Conservation (phyloP, 2,329 filamentous ascomycete species). For the Monilinia aucupariae region DNA sequence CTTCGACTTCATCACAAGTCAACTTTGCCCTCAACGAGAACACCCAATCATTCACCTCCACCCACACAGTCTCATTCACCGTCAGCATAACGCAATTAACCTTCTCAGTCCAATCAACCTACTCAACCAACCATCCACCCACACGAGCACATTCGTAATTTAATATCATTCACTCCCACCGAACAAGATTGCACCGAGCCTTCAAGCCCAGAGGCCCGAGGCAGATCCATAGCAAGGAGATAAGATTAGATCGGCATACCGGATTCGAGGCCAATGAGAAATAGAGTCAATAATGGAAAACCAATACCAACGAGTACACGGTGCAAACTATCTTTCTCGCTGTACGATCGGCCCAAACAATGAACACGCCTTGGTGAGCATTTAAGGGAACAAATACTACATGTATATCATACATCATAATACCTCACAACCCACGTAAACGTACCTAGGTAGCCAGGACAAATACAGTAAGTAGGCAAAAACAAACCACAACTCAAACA, state of each 20-base stretch:
- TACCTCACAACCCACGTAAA: neutral
- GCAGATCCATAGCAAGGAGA: neutral
- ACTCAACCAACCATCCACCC: no score
- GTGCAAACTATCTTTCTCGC: neutral
- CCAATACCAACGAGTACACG: neutral
- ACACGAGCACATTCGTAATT: no score
- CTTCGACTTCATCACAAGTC: no score
- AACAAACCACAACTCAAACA: neutral
- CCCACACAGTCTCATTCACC: neutral
- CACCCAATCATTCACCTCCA: neutral
- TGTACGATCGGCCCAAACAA: neutral
- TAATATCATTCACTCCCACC: no score
- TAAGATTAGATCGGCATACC: neutral
- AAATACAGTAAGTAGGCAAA: neutral
- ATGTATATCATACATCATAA: neutral
- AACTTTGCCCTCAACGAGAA: no score
- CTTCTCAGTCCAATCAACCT: neutral
- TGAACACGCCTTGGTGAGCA: neutral
- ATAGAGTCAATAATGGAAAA: neutral
- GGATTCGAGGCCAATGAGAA: neutral
- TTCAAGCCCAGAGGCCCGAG: no score
- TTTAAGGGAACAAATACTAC: neutral
- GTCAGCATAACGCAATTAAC: neutral
- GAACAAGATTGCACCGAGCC: no score
- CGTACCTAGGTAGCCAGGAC: neutral